phyloP scores from a whole-genome alignment of 495 filamentous ascomycete genomes.

The Podospora pseudopauciseta region DNA sequence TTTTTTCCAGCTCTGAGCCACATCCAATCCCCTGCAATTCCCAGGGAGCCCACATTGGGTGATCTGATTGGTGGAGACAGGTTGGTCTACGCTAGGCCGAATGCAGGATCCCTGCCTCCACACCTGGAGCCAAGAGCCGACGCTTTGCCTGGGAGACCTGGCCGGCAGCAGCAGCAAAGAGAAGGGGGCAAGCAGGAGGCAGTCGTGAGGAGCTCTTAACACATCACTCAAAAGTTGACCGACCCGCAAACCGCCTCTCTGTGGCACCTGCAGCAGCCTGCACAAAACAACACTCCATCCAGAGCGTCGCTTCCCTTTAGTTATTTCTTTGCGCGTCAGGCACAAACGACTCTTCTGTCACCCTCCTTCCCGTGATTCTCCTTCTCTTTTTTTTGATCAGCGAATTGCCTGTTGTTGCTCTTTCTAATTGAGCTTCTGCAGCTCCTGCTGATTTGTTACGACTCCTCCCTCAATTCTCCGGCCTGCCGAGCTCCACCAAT shows the following conservation, averaged over 20 bases:
- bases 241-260: slow-evolving; percentile 14
- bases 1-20: not conserved
- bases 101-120: slow-evolving; percentile 17
- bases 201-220: slow-evolving; percentile 24
- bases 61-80: slow-evolving; percentile 17
- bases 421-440: slow-evolving; percentile 4
- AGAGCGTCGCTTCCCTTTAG: slow-evolving; percentile 10
- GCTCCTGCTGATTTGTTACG: slow-evolving; percentile 11
- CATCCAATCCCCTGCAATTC: not conserved
- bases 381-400: slow-evolving; percentile 7
- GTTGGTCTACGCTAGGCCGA: slow-evolving; percentile 5
- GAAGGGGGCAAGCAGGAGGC: slow-evolving; percentile 15
- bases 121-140: slow-evolving; percentile 16
- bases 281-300: slow-evolving; percentile 10
- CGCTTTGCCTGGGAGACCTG: slow-evolving; percentile 14
- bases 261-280: slow-evolving; percentile 12
- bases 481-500: slow-evolving; percentile 21
- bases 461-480: slow-evolving; percentile 11
- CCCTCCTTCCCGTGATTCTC: slow-evolving; percentile 2
- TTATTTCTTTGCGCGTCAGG: slow-evolving; percentile 14
- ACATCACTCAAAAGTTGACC: slow-evolving; percentile 30
- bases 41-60: not conserved
- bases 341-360: slow-evolving; percentile 8
- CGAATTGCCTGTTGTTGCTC: not conserved
- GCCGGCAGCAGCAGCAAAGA: slow-evolving; percentile 5